Evolutionary conservation across 345 rosid species (phyloP).

Genomic region (Sapria himalayana): DNA sequence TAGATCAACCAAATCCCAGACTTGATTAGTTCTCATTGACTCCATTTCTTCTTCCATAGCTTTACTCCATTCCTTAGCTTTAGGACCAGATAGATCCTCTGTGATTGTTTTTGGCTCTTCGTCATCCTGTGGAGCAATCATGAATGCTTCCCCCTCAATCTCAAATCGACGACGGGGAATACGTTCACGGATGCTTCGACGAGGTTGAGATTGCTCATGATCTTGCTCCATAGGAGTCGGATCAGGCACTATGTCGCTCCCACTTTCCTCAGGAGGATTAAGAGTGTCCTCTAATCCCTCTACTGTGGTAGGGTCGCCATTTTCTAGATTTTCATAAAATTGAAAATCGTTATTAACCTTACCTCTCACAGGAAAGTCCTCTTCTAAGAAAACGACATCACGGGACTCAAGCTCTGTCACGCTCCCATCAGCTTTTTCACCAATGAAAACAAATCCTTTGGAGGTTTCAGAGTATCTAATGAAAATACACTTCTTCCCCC

Average conservation of each 20-base stretch:
- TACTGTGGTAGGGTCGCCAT: neutral
- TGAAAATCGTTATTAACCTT: neutral
- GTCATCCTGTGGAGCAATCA: neutral
- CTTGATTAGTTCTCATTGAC: neutral
- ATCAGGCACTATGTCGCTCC: neutral
- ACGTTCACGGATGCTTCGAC: neutral
- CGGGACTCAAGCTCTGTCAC: neutral
- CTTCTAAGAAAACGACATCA: neutral
- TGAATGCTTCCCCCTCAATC: neutral
- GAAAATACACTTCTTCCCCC: conserved; percentile 1
- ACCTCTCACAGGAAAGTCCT: neutral
- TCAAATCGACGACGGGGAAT: neutral
- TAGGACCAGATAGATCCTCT: neutral
- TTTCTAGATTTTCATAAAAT: neutral
- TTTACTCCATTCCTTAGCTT: neutral
- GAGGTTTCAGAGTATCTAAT: neutral
- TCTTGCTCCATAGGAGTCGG: neutral
- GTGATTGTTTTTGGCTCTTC: neutral
- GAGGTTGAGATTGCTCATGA: neutral
- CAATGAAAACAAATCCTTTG: neutral
- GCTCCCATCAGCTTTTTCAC: neutral
- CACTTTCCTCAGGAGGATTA: neutral
- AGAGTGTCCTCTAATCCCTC: neutral
- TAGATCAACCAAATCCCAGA: neutral
- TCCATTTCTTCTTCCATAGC: neutral